Base-by-base conservation (phyloP, 73 alveolate genomes). In the Diophrys sp. region DNA sequence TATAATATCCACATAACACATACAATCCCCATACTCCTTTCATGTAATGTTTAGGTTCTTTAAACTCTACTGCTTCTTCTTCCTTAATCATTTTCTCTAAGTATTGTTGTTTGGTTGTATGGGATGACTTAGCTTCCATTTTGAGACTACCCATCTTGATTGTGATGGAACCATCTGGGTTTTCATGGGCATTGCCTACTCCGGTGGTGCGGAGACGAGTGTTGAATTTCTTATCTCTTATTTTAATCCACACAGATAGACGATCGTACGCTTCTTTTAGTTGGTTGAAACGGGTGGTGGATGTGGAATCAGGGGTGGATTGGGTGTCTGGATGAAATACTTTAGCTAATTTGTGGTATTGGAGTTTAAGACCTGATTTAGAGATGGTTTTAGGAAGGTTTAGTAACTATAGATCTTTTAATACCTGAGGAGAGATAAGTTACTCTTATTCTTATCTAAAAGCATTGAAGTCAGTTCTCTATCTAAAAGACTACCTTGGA, bases 281-380 rank as follows among this genome's bases (percentile, higher is more conserved):
- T 26, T 85, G 81, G n/a, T 73, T 78, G 66, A 85, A 85, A 29
- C 79, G 5, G 2, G 23, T 14, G 23, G 11, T 23, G 23, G 67
- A 11, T 53, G 24, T 23, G 24, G 23, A 53, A 0, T 1, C n/a
- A 0, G 56, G 55, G 2, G 54, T 56, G 18, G 75, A 24, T 14
- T 34, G 31, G 56, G 77, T 33, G 72, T 85, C 93, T 14, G 93
- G 93, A 66, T 85, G 93, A 57, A 55, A 79, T 23, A 71, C 56
- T 67, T 85, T 85, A 0, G 93, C 93, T 0, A 85, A 53, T 57
- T 85, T 85, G 72, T 85, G 93, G 54, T 85, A 85, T 54, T 85
- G 74, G 55, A 56, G 56, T 72, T 85, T 85, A 31, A 85, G 31
- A 0, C 79, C 81, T 1, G 70, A 31, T 67, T 73, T 73, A 33